Conservation (phyloP, 2,329 filamentous ascomycete species). For the Cordyceps sp. region DNA sequence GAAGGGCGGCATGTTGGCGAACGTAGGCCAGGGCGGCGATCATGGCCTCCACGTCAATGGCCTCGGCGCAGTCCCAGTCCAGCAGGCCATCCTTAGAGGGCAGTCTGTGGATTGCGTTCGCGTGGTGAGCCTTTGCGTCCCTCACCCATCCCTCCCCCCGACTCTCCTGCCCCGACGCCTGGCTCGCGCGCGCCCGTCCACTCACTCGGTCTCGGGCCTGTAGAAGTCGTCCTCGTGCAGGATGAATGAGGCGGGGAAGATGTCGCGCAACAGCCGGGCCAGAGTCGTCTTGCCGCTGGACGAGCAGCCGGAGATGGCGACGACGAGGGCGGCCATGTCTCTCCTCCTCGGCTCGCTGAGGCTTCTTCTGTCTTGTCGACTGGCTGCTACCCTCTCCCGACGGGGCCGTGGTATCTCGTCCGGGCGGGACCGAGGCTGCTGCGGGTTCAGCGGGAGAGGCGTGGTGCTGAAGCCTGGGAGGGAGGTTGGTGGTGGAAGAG, state of each 20-base stretch:
- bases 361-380: no score
- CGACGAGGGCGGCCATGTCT: constrained; percentile 39
- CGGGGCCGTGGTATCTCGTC: no score
- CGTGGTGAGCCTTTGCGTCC: no score
- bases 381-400: no score
- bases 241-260: constrained; percentile 66
- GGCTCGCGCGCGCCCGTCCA: no score
- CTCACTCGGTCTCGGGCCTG: constrained; percentile 55
- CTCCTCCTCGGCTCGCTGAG: no score
- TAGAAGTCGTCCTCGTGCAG: constrained; percentile 97
- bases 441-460: no score
- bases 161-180: no score
- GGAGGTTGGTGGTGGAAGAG: no score
- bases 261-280: constrained; percentile 64
- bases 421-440: no score
- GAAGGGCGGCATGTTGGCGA: constrained; percentile 46
- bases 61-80: constrained; percentile 84
- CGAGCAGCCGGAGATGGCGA: constrained; percentile 79
- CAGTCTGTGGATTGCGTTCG: constrained; percentile 21
- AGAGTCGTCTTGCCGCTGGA: constrained; percentile 93
- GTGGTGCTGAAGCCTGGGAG: no score
- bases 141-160: no score
- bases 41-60: constrained; percentile 58
- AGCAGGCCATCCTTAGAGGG: constrained; percentile 43
- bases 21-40: constrained; percentile 53